These are phyloP conservation scores for Ganoderma lucidum DNA, from an alignment of 1,284 basidiomycete species.

Conservation along the genomic window DNA sequence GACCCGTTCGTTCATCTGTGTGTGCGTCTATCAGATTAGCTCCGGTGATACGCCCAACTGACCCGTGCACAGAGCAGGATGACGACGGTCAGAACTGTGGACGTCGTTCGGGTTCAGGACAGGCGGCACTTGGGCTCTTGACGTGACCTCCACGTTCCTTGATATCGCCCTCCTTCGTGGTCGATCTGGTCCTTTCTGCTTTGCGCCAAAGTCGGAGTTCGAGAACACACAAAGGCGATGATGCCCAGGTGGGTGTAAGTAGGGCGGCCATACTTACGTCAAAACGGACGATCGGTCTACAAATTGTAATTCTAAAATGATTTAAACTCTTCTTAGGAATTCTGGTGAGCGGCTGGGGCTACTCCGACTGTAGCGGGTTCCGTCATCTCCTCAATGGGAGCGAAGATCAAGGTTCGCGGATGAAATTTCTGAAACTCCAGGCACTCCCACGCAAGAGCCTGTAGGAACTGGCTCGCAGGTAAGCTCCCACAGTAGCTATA, in stretches of 20 bases:
- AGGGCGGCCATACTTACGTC: not conserved
- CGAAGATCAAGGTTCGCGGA: not conserved
- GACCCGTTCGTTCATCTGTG: not conserved
- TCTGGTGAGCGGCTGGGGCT: not conserved
- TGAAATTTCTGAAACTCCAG: constrained; percentile 3
- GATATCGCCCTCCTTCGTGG: not conserved
- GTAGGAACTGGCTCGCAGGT: not conserved
- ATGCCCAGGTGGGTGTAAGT: not conserved
- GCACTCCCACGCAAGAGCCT: constrained; percentile 1
- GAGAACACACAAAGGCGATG: not conserved
- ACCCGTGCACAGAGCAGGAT: not conserved
- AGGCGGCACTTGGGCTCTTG: not conserved
- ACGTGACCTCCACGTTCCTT: not conserved
- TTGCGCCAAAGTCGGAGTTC: not conserved
- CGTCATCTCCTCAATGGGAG: not conserved
- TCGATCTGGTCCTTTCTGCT: not conserved
- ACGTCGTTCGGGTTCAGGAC: not conserved
- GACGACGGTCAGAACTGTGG: not conserved
- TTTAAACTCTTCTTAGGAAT: not conserved
- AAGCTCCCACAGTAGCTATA: not conserved
- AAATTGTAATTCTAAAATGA: not conserved
- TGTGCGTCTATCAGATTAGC: not conserved
- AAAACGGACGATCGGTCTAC: not conserved
- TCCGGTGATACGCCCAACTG: not conserved
- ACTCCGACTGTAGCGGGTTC: constrained; percentile 2